Evolutionary conservation across 2,329 filamentous ascomycete genomes (phyloP), one percentile per base, ranked within the genome.

Genomic region (Colletotrichum orbiculare): DNA sequence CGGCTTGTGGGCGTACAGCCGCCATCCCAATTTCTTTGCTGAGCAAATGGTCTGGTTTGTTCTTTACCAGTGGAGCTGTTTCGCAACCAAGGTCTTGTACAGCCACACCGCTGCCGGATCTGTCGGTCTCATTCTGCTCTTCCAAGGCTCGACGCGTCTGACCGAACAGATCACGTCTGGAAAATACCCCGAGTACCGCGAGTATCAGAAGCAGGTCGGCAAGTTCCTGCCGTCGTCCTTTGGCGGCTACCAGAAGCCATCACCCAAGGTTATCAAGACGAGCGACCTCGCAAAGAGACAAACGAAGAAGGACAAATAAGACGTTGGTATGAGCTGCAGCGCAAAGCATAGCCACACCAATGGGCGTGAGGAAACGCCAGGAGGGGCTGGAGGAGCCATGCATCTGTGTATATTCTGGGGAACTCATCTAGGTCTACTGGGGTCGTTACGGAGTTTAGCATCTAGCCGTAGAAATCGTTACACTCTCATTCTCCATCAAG

Each of bases 1-100:
- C 5, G 96, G 96, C 0, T 82, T 99, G 8, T 99, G 92, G 90
- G 90, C 89, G 1, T 94, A 90, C 81, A 95, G 91, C 71, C 87
- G 96, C 49, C 96, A 99, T 76, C 96, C 96, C 52, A 99, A 99
- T 77, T 99, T 98, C 74, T 88, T 92, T 6, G 93, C 92, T 6
- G 96, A 99, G 79, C 96, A 98, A 79, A 83, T 89, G 37, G 89
- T 98, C 71, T 99, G 96, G 96, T 84, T 97, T 58, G 81, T 89
- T 8, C 78, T 98, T 56, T 98, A 98, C 77, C 87, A 93, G 73
- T 99, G 95, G 96, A 88, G 87, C 69, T 95, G 91, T 77, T 91
- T 88, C 74, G 86, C 89, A 59, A 92, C 90, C 38, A 85, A 89
- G 60, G 88, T 84, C 2, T 82, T 90, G 46, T 89, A 90, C 75